A percentile compares a stretch with the other conserved stretches of the same genome.
These are phyloP conservation scores for Globisporangium parvum DNA, from an alignment of 352 stramenopile species.

Conservation along the genomic window DNA sequence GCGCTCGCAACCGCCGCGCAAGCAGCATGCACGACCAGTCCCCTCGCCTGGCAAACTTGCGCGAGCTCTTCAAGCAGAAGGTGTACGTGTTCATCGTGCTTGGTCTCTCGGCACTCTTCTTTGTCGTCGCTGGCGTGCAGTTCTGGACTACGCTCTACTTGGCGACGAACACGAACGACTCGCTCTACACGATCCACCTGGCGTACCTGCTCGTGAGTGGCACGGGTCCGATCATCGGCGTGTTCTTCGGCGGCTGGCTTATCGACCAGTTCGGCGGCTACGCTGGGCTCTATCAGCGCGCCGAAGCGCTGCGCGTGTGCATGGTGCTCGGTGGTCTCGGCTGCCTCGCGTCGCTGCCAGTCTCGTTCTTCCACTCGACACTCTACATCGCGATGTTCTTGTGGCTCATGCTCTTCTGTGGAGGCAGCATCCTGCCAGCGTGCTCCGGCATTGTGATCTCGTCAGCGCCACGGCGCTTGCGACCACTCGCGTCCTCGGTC, in stretches of 20 bases:
- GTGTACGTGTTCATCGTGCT: slow-evolving; percentile 80
- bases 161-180: slow-evolving; percentile 74
- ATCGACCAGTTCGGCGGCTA: slow-evolving; percentile 80
- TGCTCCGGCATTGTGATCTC: slow-evolving; percentile 85
- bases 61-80: slow-evolving; percentile 42
- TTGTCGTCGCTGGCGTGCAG: slow-evolving; percentile 74
- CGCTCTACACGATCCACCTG: slow-evolving; percentile 69
- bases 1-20: slow-evolving; percentile 6
- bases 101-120: slow-evolving; percentile 75
- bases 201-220: slow-evolving; percentile 71
- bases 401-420: slow-evolving; percentile 84
- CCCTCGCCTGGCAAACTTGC: slow-evolving; percentile 40
- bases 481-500: slow-evolving; percentile 69
- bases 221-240: slow-evolving; percentile 71
- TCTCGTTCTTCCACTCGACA: slow-evolving; percentile 65
- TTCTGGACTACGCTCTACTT: slow-evolving; percentile 85
- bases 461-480: slow-evolving; percentile 47
- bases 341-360: slow-evolving; percentile 47
- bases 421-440: slow-evolving; percentile 57
- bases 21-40: slow-evolving; percentile 24
- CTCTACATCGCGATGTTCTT: slow-evolving; percentile 63
- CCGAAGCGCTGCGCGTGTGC: slow-evolving; percentile 62
- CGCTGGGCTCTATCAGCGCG: slow-evolving; percentile 56
- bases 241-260: slow-evolving; percentile 84
- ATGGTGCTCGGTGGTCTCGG: slow-evolving; percentile 51